Evolutionary conservation across 2,329 filamentous ascomycete species (phyloP).

Genomic region (Hypoxylon sp.): DNA sequence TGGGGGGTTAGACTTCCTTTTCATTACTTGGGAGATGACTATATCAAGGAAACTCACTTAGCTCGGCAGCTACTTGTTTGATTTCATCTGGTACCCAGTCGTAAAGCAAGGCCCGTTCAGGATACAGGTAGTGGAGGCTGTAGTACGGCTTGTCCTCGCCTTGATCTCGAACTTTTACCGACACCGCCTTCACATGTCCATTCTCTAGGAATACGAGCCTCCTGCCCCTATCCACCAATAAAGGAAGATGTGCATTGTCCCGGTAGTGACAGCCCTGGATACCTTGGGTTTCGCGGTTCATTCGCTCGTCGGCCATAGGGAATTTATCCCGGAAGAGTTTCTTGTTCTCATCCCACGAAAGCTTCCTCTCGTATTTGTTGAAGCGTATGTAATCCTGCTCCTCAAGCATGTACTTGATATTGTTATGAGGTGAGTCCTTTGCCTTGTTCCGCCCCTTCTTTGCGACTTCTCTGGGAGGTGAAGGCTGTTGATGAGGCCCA

Average conservation of each 20-base stretch:
- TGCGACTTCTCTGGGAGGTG: slow-evolving; percentile 9
- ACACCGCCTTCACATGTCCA: slow-evolving; percentile 47
- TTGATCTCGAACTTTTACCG: slow-evolving; percentile 50
- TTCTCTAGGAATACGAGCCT: slow-evolving; percentile 47
- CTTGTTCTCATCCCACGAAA: slow-evolving; percentile 47
- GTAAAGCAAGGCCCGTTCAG: slow-evolving; percentile 64
- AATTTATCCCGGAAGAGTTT: slow-evolving; percentile 45
- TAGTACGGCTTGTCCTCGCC: slow-evolving; percentile 48
- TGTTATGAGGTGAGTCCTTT: slow-evolving; percentile 45
- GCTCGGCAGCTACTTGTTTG: slow-evolving; percentile 57
- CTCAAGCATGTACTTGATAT: slow-evolving; percentile 53
- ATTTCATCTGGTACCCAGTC: slow-evolving; percentile 61
- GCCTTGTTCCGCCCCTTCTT: slow-evolving; percentile 28
- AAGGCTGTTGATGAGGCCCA: slow-evolving; percentile 12
- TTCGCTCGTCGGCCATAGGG: slow-evolving; percentile 36
- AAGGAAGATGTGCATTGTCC: slow-evolving; percentile 51
- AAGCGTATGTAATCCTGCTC: slow-evolving; percentile 54
- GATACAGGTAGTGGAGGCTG: slow-evolving; percentile 59
- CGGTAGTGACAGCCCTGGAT: slow-evolving; percentile 54
- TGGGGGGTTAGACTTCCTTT: slow-evolving; percentile 8
- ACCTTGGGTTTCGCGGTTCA: slow-evolving; percentile 46
- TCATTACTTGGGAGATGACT: not conserved
- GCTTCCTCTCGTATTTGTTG: slow-evolving; percentile 47
- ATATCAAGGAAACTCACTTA: slow-evolving; percentile 57
- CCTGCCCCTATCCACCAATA: slow-evolving; percentile 39